phyloP scores from a whole-genome alignment of 805 yeast genomes.

The Debaryomyces prosopidis region DNA sequence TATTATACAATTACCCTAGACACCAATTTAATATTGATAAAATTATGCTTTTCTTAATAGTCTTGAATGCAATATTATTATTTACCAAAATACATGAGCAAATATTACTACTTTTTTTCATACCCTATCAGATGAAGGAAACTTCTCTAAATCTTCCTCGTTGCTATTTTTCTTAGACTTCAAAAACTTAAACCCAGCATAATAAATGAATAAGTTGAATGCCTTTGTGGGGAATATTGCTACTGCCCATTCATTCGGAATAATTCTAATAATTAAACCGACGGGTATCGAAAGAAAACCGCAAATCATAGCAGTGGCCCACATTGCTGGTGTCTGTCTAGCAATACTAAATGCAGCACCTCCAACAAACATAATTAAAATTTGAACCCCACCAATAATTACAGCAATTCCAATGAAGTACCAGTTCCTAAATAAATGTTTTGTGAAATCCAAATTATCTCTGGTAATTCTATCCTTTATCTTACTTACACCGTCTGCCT shows the following conservation, averaged over 20 bases:
- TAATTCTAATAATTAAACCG: constrained; percentile 71
- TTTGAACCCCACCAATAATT: constrained; percentile 81
- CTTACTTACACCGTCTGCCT: constrained; percentile 65
- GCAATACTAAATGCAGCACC: constrained; percentile 91
- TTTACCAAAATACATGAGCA: too few relatives aligned
- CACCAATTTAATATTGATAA: too few relatives aligned
- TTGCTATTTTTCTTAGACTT: constrained; percentile 23
- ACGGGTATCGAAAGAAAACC: constrained; percentile 81
- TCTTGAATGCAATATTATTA: too few relatives aligned
- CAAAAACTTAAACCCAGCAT: constrained; percentile 37
- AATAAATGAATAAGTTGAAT: constrained; percentile 40
- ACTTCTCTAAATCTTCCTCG: constrained; percentile 5
- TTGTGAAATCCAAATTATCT: constrained; percentile 77
- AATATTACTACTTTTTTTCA: background rate
- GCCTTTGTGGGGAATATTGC: constrained; percentile 63
- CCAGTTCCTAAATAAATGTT: constrained; percentile 77
- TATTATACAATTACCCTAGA: background rate
- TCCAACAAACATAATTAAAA: constrained; percentile 93
- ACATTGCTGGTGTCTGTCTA: constrained; percentile 78
- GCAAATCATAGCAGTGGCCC: constrained; percentile 85
- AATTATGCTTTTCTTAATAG: too few relatives aligned
- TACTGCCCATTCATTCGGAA: constrained; percentile 79
- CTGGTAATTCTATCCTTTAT: constrained; percentile 59
- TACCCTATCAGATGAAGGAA: background rate
- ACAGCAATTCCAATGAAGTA: constrained; percentile 73